A percentile compares a stretch with the other conserved stretches of the same genome.
These are phyloP conservation scores for Quercus gilva DNA, from an alignment of 306 rosid genomes.

Conservation along the genomic window DNA sequence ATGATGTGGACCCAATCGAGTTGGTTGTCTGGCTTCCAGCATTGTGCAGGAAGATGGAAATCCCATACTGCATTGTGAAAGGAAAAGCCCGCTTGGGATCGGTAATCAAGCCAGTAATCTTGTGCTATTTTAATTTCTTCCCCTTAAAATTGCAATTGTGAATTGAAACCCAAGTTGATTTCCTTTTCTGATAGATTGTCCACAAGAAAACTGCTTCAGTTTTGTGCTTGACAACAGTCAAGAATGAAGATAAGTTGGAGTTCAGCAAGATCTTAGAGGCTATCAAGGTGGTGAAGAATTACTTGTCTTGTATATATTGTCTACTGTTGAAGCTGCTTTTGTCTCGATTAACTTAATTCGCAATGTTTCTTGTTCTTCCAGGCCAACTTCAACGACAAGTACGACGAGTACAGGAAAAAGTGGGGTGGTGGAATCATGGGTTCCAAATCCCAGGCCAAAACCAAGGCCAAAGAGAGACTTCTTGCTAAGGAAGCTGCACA, in stretches of 20 bases:
- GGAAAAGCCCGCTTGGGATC: conserved; percentile 84
- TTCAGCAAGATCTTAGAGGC: conserved; percentile 50
- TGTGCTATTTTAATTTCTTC: background rate
- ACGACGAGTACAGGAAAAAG: conserved; percentile 71
- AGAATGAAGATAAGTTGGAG: conserved; percentile 57
- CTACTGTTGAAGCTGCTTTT: background rate
- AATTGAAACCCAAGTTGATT: background rate
- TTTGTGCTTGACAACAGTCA: conserved; percentile 75
- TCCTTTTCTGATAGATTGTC: conserved; percentile 43
- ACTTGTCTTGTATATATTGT: background rate
- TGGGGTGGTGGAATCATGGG: conserved; percentile 95
- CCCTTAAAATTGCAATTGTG: no score
- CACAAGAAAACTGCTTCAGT: conserved; percentile 82
- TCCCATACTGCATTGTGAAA: conserved; percentile 84
- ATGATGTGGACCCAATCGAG: conserved; percentile 80
- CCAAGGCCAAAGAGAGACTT: conserved; percentile 62
- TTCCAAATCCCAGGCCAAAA: conserved; percentile 81
- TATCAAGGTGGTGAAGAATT: conserved; percentile 48
- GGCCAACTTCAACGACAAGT: conserved; percentile 91
- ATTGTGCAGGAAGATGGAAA: conserved; percentile 84
- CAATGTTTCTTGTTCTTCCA: conserved; percentile 16
- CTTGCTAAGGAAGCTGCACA: conserved; percentile 43
- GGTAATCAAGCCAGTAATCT: conserved; percentile 23
- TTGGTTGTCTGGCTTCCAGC: conserved; percentile 91
- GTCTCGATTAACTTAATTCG: background rate